Conservation (phyloP, 129 eudicot genomes). For the Oenanthe sinensis region DNA sequence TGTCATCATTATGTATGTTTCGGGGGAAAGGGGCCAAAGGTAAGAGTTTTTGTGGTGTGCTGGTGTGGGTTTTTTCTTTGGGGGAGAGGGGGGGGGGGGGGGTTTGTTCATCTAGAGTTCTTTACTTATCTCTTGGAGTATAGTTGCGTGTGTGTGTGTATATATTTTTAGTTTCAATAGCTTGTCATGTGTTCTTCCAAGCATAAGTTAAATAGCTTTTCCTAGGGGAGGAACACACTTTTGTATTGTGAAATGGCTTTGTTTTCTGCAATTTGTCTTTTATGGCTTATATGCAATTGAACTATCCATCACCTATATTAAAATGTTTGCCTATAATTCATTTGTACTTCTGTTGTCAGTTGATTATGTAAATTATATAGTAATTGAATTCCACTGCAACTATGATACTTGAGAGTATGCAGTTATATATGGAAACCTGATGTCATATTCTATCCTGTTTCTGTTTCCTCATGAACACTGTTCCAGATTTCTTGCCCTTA, state of each 20-base stretch:
- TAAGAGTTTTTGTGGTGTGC: not conserved
- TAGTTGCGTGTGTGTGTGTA: no score
- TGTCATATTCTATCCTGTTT: not conserved
- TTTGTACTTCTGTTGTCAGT: not conserved
- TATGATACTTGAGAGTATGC: not conserved
- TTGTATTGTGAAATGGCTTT: not conserved
- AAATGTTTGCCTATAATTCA: not conserved
- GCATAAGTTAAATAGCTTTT: not conserved
- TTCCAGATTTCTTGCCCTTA: not conserved
- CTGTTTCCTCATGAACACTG: not conserved
- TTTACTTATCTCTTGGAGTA: no score
- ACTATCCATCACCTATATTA: not conserved
- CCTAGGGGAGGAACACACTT: not conserved
- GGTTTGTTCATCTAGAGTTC: not conserved
- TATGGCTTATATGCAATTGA: not conserved
- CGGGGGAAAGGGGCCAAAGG: not conserved
- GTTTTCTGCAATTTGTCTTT: not conserved
- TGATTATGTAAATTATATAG: not conserved
- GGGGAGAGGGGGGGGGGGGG: not conserved
- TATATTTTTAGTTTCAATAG: not conserved
- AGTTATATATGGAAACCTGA: not conserved
- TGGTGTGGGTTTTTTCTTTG: not conserved
- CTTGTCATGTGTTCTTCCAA: not conserved
- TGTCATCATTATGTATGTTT: not conserved
- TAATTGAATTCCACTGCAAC: not conserved